These are phyloP conservation scores for Mycena floridula DNA, from an alignment of 768 basidiomycete species.

Conservation along the genomic window DNA sequence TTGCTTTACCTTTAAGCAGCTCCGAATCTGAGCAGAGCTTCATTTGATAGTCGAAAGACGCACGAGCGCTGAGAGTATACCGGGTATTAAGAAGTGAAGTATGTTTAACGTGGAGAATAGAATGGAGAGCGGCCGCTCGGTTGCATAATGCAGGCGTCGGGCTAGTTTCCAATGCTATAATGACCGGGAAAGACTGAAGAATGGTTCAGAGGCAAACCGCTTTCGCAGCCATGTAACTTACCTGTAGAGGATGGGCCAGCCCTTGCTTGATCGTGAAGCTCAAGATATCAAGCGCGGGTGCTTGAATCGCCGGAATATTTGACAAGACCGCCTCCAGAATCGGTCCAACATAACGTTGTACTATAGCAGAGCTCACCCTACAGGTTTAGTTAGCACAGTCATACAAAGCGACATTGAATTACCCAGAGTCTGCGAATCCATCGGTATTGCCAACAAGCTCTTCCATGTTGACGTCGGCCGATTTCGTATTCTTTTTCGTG, in stretches of 20 bases:
- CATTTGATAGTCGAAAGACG: constrained; percentile 81
- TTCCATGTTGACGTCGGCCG: constrained; percentile 73
- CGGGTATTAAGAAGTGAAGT: constrained; percentile 84
- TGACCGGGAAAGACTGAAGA: constrained; percentile 78
- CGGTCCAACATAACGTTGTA: constrained; percentile 84
- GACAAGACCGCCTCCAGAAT: constrained; percentile 82
- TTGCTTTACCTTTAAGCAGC: neutral
- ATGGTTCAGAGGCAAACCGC: neutral
- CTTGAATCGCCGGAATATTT: constrained; percentile 62
- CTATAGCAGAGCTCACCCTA: constrained; percentile 90
- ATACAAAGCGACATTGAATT: constrained; percentile 4
- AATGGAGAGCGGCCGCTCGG: constrained; percentile 76
- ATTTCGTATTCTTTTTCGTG: constrained; percentile 36
- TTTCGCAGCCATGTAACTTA: constrained; percentile 22
- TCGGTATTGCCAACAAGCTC: constrained; percentile 94
- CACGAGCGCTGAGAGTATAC: constrained; percentile 72
- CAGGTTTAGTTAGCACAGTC: neutral
- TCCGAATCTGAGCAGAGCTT: constrained; percentile 46
- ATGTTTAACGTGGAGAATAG: constrained; percentile 83
- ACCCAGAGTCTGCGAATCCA: constrained; percentile 97
- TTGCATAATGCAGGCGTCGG: constrained; percentile 51
- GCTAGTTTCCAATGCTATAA: constrained; percentile 91
- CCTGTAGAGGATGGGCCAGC: constrained; percentile 89
- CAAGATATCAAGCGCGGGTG: constrained; percentile 83
- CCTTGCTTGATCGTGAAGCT: constrained; percentile 94